Evolutionary conservation across 73 alveolate species (phyloP).

Genomic region (Paramecium tetraurelia): DNA sequence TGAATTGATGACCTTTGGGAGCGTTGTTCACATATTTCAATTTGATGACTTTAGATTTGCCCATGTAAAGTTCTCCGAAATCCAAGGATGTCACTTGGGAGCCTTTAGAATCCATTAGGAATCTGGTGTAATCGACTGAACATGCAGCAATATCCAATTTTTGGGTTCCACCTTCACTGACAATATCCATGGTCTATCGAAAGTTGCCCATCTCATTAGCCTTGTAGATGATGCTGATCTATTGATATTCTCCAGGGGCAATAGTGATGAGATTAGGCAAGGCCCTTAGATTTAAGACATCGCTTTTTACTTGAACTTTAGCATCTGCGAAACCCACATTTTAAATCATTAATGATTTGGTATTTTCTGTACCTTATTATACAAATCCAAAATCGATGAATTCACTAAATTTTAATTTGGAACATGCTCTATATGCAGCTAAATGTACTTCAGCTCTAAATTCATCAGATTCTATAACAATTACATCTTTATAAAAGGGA

Average conservation of each 20-base stretch:
- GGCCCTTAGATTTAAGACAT: conserved; percentile 73
- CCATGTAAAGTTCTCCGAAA: conserved; percentile 96
- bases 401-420: conserved; percentile 87
- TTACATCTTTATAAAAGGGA: conserved; percentile 83
- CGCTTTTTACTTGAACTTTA: conserved; percentile 76
- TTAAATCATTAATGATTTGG: conserved; percentile 76
- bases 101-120: conserved; percentile 76
- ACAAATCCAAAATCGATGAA: conserved; percentile 88
- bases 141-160: conserved; percentile 97
- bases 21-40: conserved; percentile 94
- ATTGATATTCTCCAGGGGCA: conserved; percentile 78
- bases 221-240: conserved; percentile 72
- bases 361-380: conserved; percentile 79
- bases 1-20: conserved; percentile 86
- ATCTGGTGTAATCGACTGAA: conserved; percentile 85
- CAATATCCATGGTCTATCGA: conserved; percentile 78
- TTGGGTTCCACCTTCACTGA: conserved; percentile 78
- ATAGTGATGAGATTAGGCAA: conserved; percentile 81
- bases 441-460: conserved; percentile 74
- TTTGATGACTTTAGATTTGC: conserved; percentile 84
- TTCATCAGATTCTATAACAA: conserved; percentile 85
- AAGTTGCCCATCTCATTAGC: conserved; percentile 69
- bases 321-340: conserved; percentile 88
- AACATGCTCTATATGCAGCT: conserved; percentile 86
- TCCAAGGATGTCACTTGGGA: conserved; percentile 87